phyloP scores from a whole-genome alignment of 306 rosid species.

The Citrullus mucosospermus region DNA sequence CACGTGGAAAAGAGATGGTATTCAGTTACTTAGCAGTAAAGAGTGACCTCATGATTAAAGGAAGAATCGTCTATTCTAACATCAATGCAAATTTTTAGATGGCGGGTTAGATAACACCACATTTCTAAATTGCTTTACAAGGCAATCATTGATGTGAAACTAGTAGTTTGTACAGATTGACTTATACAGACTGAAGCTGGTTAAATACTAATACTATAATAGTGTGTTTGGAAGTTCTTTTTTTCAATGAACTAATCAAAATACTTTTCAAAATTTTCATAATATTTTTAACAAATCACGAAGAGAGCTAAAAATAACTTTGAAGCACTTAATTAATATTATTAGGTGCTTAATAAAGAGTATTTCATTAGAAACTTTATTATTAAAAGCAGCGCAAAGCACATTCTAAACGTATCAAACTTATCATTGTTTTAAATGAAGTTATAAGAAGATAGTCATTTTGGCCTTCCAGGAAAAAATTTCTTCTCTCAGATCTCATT shows the following conservation, averaged over 20 bases:
- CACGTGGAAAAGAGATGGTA: no score
- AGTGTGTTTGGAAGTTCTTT: not conserved
- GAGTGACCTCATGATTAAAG: not conserved
- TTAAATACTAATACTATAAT: not conserved
- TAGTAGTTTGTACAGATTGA: no score
- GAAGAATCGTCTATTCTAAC: not conserved
- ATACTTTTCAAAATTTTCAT: not conserved
- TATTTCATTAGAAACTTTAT: no score
- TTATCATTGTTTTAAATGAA: not conserved
- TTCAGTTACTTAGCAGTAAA: no score
- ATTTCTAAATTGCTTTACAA: not conserved
- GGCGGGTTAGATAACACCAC: not conserved
- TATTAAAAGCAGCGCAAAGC: no score
- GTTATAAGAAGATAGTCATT: not conserved
- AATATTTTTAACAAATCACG: not conserved
- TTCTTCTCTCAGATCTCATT: not conserved
- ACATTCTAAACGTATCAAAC: no score
- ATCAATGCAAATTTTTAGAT: not conserved
- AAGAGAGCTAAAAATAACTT: not conserved
- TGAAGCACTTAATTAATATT: not conserved
- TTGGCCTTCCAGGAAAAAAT: no score
- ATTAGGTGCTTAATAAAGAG: no score
- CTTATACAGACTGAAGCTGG: not conserved
- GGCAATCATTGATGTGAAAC: not conserved
- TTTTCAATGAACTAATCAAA: not conserved